Evolutionary conservation across 2,329 filamentous ascomycete species (phyloP).

Genomic region (Tolypocladium endophyticum): DNA sequence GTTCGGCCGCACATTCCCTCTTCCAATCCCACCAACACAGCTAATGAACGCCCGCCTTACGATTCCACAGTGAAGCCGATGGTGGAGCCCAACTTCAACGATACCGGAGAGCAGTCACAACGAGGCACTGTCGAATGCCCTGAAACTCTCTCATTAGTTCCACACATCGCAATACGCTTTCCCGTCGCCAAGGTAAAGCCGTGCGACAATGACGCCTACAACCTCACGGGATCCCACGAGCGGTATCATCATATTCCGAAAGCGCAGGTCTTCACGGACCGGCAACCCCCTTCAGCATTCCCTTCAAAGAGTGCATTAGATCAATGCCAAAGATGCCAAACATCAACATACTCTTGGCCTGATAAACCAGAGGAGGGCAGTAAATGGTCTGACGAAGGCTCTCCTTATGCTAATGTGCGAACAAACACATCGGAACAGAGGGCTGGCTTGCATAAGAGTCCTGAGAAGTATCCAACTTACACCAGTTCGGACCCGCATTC

Average conservation of each 20-base stretch:
- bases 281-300: not conserved
- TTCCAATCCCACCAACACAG: not conserved
- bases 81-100: not conserved
- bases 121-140: not conserved
- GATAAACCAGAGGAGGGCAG: too few relatives aligned
- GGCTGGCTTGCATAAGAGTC: not conserved
- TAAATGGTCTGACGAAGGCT: not conserved
- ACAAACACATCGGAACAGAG: not conserved
- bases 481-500: not conserved
- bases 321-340: slow-evolving; percentile 1
- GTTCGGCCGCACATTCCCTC: not conserved
- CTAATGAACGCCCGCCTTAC: not conserved
- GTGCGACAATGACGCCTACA: slow-evolving; percentile 1
- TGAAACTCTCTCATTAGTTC: not conserved
- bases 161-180: not conserved
- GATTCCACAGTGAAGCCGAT: slow-evolving; percentile 3
- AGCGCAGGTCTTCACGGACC: slow-evolving; percentile 1
- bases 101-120: not conserved
- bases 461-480: not conserved
- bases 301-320: not conserved
- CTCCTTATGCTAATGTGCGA: not conserved
- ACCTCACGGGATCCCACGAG: slow-evolving; percentile 1
- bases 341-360: not conserved
- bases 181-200: slow-evolving; percentile 2
- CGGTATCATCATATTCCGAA: slow-evolving; percentile 7